Evolutionary conservation across 108 stramenopile genomes (phyloP).

Genomic region (Cyclotella cryptica): DNA sequence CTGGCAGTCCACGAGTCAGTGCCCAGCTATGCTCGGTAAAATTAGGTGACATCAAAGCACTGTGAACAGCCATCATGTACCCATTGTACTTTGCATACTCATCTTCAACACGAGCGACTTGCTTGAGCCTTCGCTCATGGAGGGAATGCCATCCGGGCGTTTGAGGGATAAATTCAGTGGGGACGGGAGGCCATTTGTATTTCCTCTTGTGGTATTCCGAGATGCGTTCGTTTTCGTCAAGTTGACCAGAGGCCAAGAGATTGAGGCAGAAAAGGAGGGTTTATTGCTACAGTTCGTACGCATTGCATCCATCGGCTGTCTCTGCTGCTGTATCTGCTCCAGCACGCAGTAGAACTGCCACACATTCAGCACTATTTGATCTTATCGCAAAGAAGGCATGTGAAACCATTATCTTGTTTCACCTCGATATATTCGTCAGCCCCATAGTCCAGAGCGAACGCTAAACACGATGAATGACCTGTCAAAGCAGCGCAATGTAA

Average conservation of each 20-base stretch:
- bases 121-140: conserved; percentile 17
- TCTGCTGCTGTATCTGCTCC: too few relatives aligned
- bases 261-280: not conserved
- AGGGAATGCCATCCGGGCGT: conserved; percentile 19
- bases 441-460: conserved; percentile 59
- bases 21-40: conserved; percentile 84
- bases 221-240: conserved; percentile 29
- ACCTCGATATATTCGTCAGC: conserved; percentile 62
- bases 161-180: conserved; percentile 23
- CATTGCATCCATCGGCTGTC: conserved; percentile 31
- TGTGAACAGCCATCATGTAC: conserved; percentile 32
- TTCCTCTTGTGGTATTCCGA: conserved; percentile 28
- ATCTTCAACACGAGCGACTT: conserved; percentile 46
- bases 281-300: conserved; percentile 1
- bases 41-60: conserved; percentile 56
- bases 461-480: conserved; percentile 38
- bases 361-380: too few relatives aligned
- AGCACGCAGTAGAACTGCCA: too few relatives aligned
- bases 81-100: conserved; percentile 61
- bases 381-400: too few relatives aligned
- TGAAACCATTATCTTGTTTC: too few relatives aligned
- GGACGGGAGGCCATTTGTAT: conserved; percentile 31
- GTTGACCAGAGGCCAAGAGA: not conserved
- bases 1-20: conserved; percentile 67
- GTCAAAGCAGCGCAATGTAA: conserved; percentile 72